Evolutionary conservation across 768 basidiomycete species (phyloP).

Genomic region (Podaxis sp.): DNA sequence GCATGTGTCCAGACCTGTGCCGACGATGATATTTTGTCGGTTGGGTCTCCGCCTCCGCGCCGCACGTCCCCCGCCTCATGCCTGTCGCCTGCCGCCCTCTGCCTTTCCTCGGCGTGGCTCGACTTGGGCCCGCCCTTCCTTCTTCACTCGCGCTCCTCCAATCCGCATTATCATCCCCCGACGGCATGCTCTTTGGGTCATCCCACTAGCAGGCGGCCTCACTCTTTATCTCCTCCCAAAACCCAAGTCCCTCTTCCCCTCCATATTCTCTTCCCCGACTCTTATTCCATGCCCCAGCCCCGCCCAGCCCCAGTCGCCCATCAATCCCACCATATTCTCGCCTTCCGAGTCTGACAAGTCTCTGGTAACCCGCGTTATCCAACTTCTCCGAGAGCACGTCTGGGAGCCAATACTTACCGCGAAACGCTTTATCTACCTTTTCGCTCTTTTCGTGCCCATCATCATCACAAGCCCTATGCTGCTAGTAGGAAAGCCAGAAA

Average conservation of each 20-base stretch:
- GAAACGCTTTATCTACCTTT: slow-evolving; percentile 80
- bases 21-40: slow-evolving; percentile 1
- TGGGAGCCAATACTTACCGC: slow-evolving; percentile 87
- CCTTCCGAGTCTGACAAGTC: slow-evolving; percentile 62
- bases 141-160: slow-evolving; percentile 33
- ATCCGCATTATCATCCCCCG: slow-evolving; percentile 26
- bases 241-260: slow-evolving; percentile 41
- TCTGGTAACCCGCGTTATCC: slow-evolving; percentile 41
- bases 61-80: slow-evolving; percentile 5
- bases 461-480: slow-evolving; percentile 84
- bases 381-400: slow-evolving; percentile 56
- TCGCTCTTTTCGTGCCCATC: slow-evolving; percentile 84
- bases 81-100: neutral
- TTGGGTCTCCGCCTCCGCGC: slow-evolving; percentile 1
- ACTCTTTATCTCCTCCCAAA: slow-evolving; percentile 47
- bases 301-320: slow-evolving; percentile 15
- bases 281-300: slow-evolving; percentile 40
- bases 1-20: neutral
- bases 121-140: slow-evolving; percentile 26
- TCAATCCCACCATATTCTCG: slow-evolving; percentile 52
- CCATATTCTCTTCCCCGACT: slow-evolving; percentile 45
- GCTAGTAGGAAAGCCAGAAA: slow-evolving; percentile 59
- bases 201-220: slow-evolving; percentile 58
- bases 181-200: slow-evolving; percentile 47
- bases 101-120: slow-evolving; percentile 18